Evolutionary conservation across 176 grass and related monocot species (phyloP).

Genomic region (Eragrostis nindensis): DNA sequence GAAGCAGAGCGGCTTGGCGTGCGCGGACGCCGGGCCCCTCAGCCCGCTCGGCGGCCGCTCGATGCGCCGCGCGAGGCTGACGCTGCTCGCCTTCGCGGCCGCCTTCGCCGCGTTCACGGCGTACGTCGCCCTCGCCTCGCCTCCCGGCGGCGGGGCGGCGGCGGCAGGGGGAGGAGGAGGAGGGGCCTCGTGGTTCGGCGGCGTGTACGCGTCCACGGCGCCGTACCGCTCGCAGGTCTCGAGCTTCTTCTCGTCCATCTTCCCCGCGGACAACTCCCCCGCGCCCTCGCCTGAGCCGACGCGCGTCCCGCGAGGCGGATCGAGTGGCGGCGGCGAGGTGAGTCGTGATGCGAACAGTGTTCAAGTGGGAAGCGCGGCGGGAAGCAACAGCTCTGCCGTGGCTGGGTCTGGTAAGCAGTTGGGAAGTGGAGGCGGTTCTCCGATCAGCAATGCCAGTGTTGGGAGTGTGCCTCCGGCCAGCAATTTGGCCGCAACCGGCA

Average conservation of each 20-base stretch:
- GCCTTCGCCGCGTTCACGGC: slow-evolving; percentile 74
- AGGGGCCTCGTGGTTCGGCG: slow-evolving; percentile 63
- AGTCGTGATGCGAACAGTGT: slow-evolving; percentile 5
- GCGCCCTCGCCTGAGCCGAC: slow-evolving; percentile 11
- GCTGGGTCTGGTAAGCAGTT: slow-evolving; percentile 14
- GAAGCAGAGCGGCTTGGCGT: slow-evolving; percentile 57
- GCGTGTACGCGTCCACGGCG: slow-evolving; percentile 67
- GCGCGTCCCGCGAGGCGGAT: slow-evolving; percentile 3
- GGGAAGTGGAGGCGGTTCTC: slow-evolving; percentile 29
- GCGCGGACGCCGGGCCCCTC: slow-evolving; percentile 25
- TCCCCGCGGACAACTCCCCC: slow-evolving; percentile 51
- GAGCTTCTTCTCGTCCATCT: slow-evolving; percentile 60
- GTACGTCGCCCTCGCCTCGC: slow-evolving; percentile 56
- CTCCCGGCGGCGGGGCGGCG: slow-evolving; percentile 8
- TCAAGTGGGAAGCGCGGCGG: neutral
- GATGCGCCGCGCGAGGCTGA: slow-evolving; percentile 49
- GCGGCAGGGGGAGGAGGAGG: neutral
- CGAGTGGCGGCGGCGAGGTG: slow-evolving; percentile 27
- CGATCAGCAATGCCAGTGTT: slow-evolving; percentile 40
- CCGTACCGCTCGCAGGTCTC: slow-evolving; percentile 83
- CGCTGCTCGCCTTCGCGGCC: slow-evolving; percentile 51
- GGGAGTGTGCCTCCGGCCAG: neutral
- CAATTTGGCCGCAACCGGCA: slow-evolving; percentile 4
- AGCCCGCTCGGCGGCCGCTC: slow-evolving; percentile 33
- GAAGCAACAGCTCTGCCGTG: neutral